Conservation (phyloP, 768 basidiomycete species). For the Lenzites betulinus region DNA sequence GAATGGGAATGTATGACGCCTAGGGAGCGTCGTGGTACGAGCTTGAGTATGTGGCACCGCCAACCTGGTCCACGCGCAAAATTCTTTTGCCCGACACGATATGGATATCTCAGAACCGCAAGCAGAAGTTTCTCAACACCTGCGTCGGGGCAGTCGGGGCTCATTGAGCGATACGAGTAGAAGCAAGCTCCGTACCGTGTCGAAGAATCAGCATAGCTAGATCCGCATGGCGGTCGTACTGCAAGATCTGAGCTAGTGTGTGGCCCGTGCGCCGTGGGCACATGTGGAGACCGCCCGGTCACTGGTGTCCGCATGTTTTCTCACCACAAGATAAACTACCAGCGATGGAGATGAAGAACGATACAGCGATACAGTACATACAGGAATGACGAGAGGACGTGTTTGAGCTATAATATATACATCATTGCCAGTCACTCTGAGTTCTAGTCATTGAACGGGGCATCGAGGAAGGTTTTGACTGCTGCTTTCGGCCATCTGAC, state of each 20-base stretch:
- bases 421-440: background rate
- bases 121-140: constrained; percentile 1
- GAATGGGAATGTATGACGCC: background rate
- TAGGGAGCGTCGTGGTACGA: constrained; percentile 9
- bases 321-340: background rate
- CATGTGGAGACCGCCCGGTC: background rate
- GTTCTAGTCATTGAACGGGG: constrained; percentile 22
- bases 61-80: background rate
- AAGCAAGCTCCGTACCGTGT: background rate
- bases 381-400: too few species aligned
- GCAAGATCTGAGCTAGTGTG: background rate
- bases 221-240: constrained; percentile 11
- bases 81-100: too few species aligned
- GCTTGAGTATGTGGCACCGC: constrained; percentile 16
- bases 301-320: background rate
- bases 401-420: too few species aligned
- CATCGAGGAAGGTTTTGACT: constrained; percentile 16
- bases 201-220: background rate
- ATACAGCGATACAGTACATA: background rate
- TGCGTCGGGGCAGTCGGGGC: background rate
- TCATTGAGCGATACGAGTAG: background rate
- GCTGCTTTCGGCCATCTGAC: constrained; percentile 7
- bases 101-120: background rate
- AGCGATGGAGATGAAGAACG: too few species aligned
- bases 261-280: constrained; percentile 5